These are phyloP conservation scores for Canavalia ensiformis DNA, from an alignment of 306 rosid genomes.

Conservation along the genomic window DNA sequence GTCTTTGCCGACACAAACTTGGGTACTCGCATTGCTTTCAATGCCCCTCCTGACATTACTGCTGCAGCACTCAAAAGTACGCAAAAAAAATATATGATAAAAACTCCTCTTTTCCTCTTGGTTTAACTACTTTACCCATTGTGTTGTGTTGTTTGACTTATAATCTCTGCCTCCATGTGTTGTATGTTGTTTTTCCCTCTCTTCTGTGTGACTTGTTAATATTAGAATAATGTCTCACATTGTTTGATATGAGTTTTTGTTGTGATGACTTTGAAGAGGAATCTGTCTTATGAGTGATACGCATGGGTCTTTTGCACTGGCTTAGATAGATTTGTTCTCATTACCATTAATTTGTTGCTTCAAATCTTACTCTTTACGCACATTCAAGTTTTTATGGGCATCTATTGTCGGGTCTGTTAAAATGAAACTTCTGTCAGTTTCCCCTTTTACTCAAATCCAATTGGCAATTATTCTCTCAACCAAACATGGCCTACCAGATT, in stretches of 20 bases:
- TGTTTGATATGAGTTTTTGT: slow-evolving; percentile 16
- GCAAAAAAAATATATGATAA: background rate
- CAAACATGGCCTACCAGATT: background rate
- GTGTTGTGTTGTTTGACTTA: background rate
- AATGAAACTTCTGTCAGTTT: background rate
- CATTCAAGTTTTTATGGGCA: slow-evolving; percentile 17
- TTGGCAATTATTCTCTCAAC: background rate
- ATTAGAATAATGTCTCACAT: background rate
- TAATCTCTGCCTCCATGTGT: background rate
- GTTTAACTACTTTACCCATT: slow-evolving; percentile 9
- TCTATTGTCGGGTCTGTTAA: slow-evolving; percentile 1
- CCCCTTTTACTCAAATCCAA: background rate
- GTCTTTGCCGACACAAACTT: slow-evolving; percentile 75
- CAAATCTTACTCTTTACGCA: background rate
- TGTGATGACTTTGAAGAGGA: background rate
- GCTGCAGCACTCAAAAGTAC: slow-evolving; percentile 75
- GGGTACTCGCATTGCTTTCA: slow-evolving; percentile 76
- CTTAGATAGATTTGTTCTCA: background rate
- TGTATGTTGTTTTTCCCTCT: background rate
- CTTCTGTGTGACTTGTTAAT: background rate
- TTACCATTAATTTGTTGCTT: slow-evolving; percentile 13
- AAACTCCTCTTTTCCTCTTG: background rate
- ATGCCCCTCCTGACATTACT: slow-evolving; percentile 60
- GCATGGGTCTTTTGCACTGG: slow-evolving; percentile 13
- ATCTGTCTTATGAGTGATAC: background rate